Base-by-base conservation (phyloP, 1,284 basidiomycete genomes). In the Chiua sp. region DNA sequence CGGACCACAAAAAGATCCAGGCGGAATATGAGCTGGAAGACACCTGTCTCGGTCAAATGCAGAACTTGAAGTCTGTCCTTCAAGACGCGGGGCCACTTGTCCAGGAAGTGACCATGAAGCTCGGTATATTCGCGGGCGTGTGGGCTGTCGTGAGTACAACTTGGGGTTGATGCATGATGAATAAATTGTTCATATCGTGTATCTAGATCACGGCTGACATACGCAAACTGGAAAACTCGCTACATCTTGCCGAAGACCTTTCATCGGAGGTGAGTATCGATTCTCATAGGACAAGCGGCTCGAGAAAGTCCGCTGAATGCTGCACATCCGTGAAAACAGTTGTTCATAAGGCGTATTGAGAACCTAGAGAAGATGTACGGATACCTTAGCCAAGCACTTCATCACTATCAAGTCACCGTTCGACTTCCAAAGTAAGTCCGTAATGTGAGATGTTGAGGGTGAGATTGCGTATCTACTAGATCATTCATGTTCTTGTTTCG, bases 131-230 rank as follows among this genome's bases (percentile, higher is more conserved):
- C 46, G 63, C 56, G 20, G 59, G 35, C 3, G 66, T 66, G 7
- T 70, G 66, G 65, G 63, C 66, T 6, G 60, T 60, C 10, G 66
- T 70, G 51, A 33, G 68, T 65, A n/a, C n/a, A n/a, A n/a, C n/a
- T n/a, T n/a, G n/a, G n/a, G n/a, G n/a, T n/a, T n/a, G n/a, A n/a
- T n/a, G n/a, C n/a, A n/a, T n/a, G n/a, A n/a, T n/a, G n/a, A n/a
- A n/a, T n/a, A n/a, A n/a, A n/a, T n/a, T 20, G 39, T 8, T 5
- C 6, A 44, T 22, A 11, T 22, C 12, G 33, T 42, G 23, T 20
- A 10, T 42, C 23, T 50, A 67, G 68, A 70, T 67, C 49, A 68
- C 56, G 6, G 66, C 66, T 0, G 66, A 70, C 49, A 63, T 66
- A 15, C 49, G 60, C 7, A 57, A 56, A n/a, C 30, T 67, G 35